Evolutionary conservation across 1,284 basidiomycete species (phyloP).

Genomic region (Xerocomus cyaneibrunnescens): DNA sequence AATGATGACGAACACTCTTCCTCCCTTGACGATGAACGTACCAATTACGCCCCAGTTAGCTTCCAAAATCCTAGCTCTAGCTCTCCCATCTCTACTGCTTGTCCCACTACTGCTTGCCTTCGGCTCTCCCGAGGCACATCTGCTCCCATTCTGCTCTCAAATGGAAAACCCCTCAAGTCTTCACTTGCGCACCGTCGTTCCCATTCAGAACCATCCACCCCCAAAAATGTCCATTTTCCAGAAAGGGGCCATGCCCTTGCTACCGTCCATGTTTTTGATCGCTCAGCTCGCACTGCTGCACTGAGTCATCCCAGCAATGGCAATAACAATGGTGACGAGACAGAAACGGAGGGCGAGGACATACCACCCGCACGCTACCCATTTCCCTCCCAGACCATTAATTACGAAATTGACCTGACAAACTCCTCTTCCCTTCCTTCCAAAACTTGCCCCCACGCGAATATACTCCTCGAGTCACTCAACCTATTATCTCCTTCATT

Average conservation of each 20-base stretch:
- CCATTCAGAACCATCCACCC: constrained; percentile 68
- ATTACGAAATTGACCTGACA: constrained; percentile 45
- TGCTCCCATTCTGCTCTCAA: constrained; percentile 62
- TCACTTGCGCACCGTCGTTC: constrained; percentile 61
- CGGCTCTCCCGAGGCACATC: constrained; percentile 35
- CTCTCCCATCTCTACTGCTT: constrained; percentile 1
- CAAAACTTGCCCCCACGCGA: constrained; percentile 30
- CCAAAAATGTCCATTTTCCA: constrained; percentile 91
- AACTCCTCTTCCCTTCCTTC: constrained; percentile 48
- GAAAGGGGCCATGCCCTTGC: constrained; percentile 66
- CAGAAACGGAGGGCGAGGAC: constrained; percentile 70
- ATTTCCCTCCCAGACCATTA: constrained; percentile 49
- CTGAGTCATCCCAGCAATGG: constrained; percentile 41
- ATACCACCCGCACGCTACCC: constrained; percentile 31
- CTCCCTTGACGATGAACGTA: constrained; percentile 12
- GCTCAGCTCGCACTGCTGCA: constrained; percentile 72
- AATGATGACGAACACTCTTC: constrained; percentile 20
- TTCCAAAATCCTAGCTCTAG: constrained; percentile 28
- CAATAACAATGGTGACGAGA: constrained; percentile 58
- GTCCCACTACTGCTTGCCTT: constrained; percentile 12
- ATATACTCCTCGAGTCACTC: constrained; percentile 52
- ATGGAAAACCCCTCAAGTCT: constrained; percentile 88
- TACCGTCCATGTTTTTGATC: constrained; percentile 80
- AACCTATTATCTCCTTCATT: constrained; percentile 43
- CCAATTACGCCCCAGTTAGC: constrained; percentile 26